Percentiles rank a stretch among this genome's conserved stretches.
Conservation (phyloP, 148 eudicot species). For the Linanthus parryae region DNA sequence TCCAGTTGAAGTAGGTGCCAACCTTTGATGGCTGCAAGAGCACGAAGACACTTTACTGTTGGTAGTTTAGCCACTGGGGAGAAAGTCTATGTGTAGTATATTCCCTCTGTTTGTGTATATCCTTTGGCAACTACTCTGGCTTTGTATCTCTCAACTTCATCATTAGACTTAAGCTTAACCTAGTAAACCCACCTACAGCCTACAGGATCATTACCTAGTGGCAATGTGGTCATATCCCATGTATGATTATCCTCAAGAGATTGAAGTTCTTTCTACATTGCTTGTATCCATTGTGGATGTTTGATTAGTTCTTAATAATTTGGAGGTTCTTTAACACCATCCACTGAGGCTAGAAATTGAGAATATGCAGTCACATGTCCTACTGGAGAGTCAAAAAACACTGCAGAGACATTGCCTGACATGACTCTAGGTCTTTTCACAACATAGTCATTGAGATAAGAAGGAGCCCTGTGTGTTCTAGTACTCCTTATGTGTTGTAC, state of each 20-base stretch:
- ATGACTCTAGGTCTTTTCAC: background rate
- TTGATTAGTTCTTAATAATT: too few species aligned
- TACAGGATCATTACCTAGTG: background rate
- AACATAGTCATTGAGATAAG: background rate
- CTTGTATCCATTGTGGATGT: background rate
- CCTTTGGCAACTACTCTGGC: too few species aligned
- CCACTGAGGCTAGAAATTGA: background rate
- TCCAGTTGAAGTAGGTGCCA: background rate
- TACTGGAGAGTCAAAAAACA: background rate
- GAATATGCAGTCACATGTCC: too few species aligned
- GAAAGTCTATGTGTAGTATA: too few species aligned
- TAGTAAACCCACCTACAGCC: background rate
- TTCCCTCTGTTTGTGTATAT: too few species aligned
- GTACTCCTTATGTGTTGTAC: too few species aligned
- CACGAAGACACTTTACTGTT: background rate
- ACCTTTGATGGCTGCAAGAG: background rate
- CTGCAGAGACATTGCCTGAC: background rate
- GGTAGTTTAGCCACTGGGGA: too few species aligned
- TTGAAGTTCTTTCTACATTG: background rate
- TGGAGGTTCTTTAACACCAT: background rate
- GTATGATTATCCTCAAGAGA: background rate
- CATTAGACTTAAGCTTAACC: background rate
- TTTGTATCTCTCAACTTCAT: background rate
- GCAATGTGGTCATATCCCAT: background rate
- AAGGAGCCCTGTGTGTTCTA: background rate